Base-by-base conservation (phyloP, 108 stramenopile genomes). In the Cyclotella sp. region DNA sequence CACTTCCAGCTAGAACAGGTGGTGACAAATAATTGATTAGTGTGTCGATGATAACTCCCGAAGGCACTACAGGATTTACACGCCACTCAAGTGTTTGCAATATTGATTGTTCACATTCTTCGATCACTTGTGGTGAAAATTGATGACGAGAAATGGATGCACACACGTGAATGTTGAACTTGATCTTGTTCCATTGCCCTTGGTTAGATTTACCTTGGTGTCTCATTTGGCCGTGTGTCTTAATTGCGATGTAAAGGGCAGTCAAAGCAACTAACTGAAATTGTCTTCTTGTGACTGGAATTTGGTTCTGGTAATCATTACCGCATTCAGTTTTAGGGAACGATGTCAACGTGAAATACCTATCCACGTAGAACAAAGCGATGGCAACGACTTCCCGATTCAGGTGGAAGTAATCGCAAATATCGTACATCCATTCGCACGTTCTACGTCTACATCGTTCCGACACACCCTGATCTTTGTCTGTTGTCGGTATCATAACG, bases 351-450 rank as follows among this genome's bases (percentile, higher is more conserved):
- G 76, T 83, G 47, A 83, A 76, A 46, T 73, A 83, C 29, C 93
- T 86, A 87, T 95, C 94, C 11, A 95, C 86, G 58, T 91, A 87
- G 51, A 85, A 86, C 68, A 95, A 74, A 12, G 87, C 90, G 34
- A 89, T 72, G 7, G 84, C 79, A 0, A 95, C 94, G 30, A 90
- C 88, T 42, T 91, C 89, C 41, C 95, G 76, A 42, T 92, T 83
- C 7, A 91, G 66, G 8, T 76, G 78, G 73, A 96, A 96, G 79
- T 93, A 86, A 75, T 96, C 95, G 43, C 92, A 81, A 15, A 93
- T 88, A 46, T 89, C 86, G 61, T 90, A 95, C 66, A 87, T 87
- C 94, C 94, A 95, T 66, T 93, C 91, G 63, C 87, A 92, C 9
- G 91, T 95, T 54, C 84, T 87, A 21, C 87, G 76, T 13, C 94